A percentile compares a stretch with the other conserved stretches of the same genome.
These are phyloP conservation scores for Knufia petricola DNA, from an alignment of 2,329 filamentous ascomycete genomes.

Conservation along the genomic window DNA sequence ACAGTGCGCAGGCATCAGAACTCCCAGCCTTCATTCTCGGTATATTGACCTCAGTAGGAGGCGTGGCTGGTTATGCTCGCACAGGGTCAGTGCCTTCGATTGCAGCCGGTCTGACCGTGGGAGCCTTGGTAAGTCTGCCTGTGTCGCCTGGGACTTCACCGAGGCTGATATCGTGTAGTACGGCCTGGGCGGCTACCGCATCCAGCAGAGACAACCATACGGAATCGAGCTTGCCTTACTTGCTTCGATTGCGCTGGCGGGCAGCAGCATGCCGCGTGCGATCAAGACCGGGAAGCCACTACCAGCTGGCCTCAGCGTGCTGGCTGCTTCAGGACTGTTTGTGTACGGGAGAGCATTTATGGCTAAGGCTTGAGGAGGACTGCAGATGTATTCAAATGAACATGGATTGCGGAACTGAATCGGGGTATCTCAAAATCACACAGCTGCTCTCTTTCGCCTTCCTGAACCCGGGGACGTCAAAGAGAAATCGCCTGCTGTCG, in stretches of 20 bases:
- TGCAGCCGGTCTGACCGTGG: conserved; percentile 74
- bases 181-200: conserved; percentile 69
- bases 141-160: neutral
- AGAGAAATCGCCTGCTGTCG: too few species aligned
- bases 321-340: conserved; percentile 69
- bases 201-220: conserved; percentile 65
- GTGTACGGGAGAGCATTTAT: conserved; percentile 65
- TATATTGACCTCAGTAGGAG: conserved; percentile 73
- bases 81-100: conserved; percentile 82
- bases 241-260: conserved; percentile 74
- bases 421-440: conserved; percentile 6
- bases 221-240: conserved; percentile 83
- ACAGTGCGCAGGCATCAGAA: conserved; percentile 49
- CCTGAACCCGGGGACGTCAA: too few species aligned
- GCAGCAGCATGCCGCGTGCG: conserved; percentile 75
- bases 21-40: conserved; percentile 66
- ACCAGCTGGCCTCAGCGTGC: conserved; percentile 64
- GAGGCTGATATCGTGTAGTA: conserved; percentile 41
- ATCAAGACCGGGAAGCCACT: conserved; percentile 74
- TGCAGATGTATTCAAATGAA: neutral
- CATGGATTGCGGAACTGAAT: neutral
- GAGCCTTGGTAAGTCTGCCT: conserved; percentile 44
- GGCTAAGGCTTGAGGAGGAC: conserved; percentile 22
- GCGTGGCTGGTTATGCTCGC: conserved; percentile 74
- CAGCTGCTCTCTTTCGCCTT: too few species aligned